Conservation (phyloP, 371 early-diverging fungal genomes). For the Quaeritorhiza haematococci region DNA sequence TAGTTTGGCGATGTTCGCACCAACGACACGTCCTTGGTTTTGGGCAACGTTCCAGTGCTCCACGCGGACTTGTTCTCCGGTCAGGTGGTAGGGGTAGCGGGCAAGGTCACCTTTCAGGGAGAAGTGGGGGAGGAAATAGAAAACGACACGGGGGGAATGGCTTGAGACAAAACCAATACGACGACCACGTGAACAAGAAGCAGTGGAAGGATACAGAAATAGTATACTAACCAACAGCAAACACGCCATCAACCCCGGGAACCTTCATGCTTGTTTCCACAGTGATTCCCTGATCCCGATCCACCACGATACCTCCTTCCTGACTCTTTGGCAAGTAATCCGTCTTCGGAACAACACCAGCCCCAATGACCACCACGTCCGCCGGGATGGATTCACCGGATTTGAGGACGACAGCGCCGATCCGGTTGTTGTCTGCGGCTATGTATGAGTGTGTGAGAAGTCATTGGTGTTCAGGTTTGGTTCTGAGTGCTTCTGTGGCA, state of each 20-base stretch:
- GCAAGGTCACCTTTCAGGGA: conserved; percentile 46
- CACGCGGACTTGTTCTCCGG: conserved; percentile 42
- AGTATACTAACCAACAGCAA: conserved; percentile 33
- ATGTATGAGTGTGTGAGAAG: too few relatives aligned
- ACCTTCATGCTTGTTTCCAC: conserved; percentile 38
- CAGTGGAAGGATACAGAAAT: neutral
- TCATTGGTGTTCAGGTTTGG: neutral
- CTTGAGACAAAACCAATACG: conserved; percentile 1
- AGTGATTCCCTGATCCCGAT: conserved; percentile 42
- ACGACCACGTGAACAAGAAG: neutral
- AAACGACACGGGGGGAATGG: neutral
- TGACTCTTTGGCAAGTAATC: conserved; percentile 25
- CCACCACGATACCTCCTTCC: conserved; percentile 26
- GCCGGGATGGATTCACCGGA: conserved; percentile 34
- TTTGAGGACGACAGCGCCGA: conserved; percentile 38
- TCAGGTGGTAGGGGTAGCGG: conserved; percentile 42
- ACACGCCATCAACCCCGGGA: conserved; percentile 38
- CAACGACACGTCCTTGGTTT: conserved; percentile 47
- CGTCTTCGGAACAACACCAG: conserved; percentile 48
- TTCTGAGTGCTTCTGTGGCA: neutral
- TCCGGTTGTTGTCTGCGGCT: conserved; percentile 14
- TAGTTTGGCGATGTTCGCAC: conserved; percentile 21
- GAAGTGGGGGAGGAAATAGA: neutral
- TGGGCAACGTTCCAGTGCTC: conserved; percentile 57
- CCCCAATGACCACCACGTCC: conserved; percentile 48